Conservation (phyloP, 768 basidiomycete genomes). For the Podaxis rugospora region DNA sequence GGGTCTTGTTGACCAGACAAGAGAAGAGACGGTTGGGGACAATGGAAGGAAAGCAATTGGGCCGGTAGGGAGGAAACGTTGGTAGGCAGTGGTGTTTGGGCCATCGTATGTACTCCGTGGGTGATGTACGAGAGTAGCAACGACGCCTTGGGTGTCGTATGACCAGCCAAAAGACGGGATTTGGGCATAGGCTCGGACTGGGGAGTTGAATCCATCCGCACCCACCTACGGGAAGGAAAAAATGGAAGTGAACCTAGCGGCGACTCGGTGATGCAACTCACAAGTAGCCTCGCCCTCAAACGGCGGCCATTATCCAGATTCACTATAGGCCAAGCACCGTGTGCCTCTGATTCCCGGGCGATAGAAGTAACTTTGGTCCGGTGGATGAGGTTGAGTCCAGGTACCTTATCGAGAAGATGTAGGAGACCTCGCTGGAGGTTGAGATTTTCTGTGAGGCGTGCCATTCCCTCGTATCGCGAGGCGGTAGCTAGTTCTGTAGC, state of each 20-base stretch:
- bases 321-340: conserved; percentile 78
- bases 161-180: conserved; percentile 90
- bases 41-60: conserved; percentile 95
- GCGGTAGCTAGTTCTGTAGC: conserved; percentile 42
- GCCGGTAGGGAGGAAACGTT: conserved; percentile 91
- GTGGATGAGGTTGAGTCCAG: conserved; percentile 62
- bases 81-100: conserved; percentile 81
- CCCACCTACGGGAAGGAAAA: conserved; percentile 56
- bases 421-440: conserved; percentile 89
- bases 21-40: conserved; percentile 69
- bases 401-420: conserved; percentile 47
- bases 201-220: conserved; percentile 94
- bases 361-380: conserved; percentile 75
- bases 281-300: conserved; percentile 71
- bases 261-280: conserved; percentile 28
- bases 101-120: conserved; percentile 58
- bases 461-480: conserved; percentile 46
- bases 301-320: conserved; percentile 63
- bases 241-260: neutral
- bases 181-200: conserved; percentile 80
- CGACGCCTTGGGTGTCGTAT: conserved; percentile 86
- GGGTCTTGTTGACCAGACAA: conserved; percentile 93
- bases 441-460: conserved; percentile 85
- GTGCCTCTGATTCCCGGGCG: conserved; percentile 39
- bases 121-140: conserved; percentile 79